A percentile compares a stretch with the other conserved stretches of the same genome.
These are phyloP conservation scores for Aspergillus japonicus DNA, from an alignment of 2,329 filamentous ascomycete genomes.

Conservation along the genomic window DNA sequence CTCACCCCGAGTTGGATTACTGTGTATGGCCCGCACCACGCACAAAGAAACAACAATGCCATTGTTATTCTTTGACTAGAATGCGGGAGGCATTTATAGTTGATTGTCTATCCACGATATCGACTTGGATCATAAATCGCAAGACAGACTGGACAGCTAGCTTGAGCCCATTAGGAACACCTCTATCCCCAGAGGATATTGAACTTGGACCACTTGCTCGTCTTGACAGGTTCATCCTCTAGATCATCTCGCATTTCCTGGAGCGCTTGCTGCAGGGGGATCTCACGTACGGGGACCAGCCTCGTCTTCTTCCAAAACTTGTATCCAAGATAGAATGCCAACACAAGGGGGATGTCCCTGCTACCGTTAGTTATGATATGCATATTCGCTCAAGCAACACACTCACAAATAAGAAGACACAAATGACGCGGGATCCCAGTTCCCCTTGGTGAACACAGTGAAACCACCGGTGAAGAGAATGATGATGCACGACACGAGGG, in stretches of 20 bases:
- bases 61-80: no score
- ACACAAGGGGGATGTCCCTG: conserved; percentile 62
- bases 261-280: conserved; percentile 55
- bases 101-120: no score
- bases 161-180: no score
- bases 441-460: conserved; percentile 58
- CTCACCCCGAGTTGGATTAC: no score
- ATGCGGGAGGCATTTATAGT: no score
- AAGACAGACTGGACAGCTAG: no score
- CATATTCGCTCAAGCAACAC: background rate
- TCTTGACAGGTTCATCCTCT: conserved; percentile 32
- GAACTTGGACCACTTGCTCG: conserved; percentile 27
- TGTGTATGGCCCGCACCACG: no score
- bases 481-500: conserved; percentile 59
- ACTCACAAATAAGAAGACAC: conserved; percentile 65
- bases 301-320: conserved; percentile 65
- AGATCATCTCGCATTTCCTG: conserved; percentile 43
- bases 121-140: no score
- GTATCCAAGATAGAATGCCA: conserved; percentile 60
- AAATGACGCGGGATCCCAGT: conserved; percentile 58
- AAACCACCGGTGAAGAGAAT: conserved; percentile 72
- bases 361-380: background rate
- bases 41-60: no score
- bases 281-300: conserved; percentile 50
- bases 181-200: conserved; percentile 38